Evolutionary conservation across 108 stramenopile species (phyloP).

Genomic region (Cyclotella choctawhatcheeana): DNA sequence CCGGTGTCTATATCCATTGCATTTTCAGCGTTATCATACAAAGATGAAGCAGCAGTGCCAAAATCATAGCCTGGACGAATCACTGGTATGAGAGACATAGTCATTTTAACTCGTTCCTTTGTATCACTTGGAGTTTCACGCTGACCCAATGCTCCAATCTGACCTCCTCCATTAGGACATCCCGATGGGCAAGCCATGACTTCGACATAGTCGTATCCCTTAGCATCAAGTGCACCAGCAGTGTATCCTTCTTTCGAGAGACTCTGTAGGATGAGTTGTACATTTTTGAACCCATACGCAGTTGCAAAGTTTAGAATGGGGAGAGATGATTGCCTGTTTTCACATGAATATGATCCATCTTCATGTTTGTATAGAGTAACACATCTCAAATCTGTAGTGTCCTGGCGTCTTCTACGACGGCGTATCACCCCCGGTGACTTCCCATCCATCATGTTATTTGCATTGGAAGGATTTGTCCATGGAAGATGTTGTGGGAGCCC

Average conservation of each 20-base stretch:
- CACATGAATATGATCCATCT: slow-evolving; percentile 60
- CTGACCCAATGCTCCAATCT: slow-evolving; percentile 52
- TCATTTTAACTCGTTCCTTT: slow-evolving; percentile 61
- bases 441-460: slow-evolving; percentile 12
- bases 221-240: neutral
- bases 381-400: slow-evolving; percentile 63
- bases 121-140: slow-evolving; percentile 87
- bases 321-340: neutral
- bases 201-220: slow-evolving; percentile 88
- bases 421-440: slow-evolving; percentile 23
- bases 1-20: neutral
- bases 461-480: slow-evolving; percentile 49
- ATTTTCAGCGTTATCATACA: slow-evolving; percentile 1
- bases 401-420: slow-evolving; percentile 49
- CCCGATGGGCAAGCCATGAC: slow-evolving; percentile 98
- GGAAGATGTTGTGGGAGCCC: slow-evolving; percentile 47
- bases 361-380: slow-evolving; percentile 59
- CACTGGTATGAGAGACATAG: slow-evolving; percentile 31
- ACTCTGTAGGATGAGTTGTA: slow-evolving; percentile 86
- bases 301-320: slow-evolving; percentile 88
- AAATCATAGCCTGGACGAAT: slow-evolving; percentile 16
- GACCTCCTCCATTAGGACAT: slow-evolving; percentile 97
- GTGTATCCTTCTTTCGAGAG: slow-evolving; percentile 27
- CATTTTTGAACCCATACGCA: slow-evolving; percentile 97
- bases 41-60: slow-evolving; percentile 8